Evolutionary conservation across 2,329 filamentous ascomycete genomes (phyloP).

Genomic region (Calonectria henricotiae): DNA sequence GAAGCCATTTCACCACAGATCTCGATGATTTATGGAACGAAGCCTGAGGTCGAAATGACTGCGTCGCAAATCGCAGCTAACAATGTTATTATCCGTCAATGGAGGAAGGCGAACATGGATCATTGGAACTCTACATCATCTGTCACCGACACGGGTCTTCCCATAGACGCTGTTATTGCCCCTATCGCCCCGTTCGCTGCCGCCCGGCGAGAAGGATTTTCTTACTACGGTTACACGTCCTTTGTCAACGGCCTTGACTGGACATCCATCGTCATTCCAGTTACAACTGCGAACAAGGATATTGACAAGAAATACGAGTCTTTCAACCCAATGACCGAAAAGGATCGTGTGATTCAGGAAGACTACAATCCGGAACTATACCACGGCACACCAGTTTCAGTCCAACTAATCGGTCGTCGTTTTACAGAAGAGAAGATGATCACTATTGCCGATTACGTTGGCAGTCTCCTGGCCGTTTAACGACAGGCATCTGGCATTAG

Average conservation of each 20-base stretch:
- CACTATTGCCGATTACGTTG: neutral
- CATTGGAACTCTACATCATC: constrained; percentile 14
- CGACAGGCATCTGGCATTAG: neutral
- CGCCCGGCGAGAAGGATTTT: neutral
- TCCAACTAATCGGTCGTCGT: constrained; percentile 10
- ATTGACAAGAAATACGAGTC: neutral
- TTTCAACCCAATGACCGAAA: neutral
- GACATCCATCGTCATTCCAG: constrained; percentile 1
- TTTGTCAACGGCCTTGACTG: constrained; percentile 10
- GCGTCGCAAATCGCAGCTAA: neutral
- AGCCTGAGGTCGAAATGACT: neutral
- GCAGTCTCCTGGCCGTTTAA: neutral
- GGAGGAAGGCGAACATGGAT: neutral
- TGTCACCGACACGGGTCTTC: neutral
- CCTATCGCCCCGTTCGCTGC: constrained; percentile 2
- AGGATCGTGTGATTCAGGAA: neutral
- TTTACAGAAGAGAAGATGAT: constrained; percentile 8
- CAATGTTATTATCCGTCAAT: constrained; percentile 2
- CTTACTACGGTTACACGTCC: neutral
- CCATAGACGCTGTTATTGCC: neutral
- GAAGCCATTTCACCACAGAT: neutral
- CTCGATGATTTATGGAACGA: neutral
- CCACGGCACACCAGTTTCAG: neutral
- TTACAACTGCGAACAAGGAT: neutral
- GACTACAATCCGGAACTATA: neutral